Conservation (phyloP, 805 yeast species). For the Metschnikowia proteae region DNA sequence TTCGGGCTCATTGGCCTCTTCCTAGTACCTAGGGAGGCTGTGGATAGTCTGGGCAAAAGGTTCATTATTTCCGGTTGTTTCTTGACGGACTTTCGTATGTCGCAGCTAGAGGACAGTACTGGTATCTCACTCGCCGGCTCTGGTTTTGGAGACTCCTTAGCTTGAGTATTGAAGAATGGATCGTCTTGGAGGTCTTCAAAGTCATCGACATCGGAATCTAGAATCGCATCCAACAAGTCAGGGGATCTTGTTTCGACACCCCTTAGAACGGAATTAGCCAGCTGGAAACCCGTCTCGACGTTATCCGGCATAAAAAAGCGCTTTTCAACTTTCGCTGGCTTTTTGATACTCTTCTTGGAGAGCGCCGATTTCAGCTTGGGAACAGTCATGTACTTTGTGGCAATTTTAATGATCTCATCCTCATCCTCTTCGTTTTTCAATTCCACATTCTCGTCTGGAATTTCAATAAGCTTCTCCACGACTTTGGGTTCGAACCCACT, state of each 20-base stretch:
- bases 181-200: slow-evolving; percentile 3
- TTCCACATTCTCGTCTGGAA: slow-evolving; percentile 68
- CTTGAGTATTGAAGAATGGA: not conserved
- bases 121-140: too few species aligned
- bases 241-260: not conserved
- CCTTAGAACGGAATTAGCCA: slow-evolving; percentile 46
- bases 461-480: slow-evolving; percentile 51
- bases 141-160: not conserved
- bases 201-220: slow-evolving; percentile 15
- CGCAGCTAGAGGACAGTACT: too few species aligned
- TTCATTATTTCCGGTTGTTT: slow-evolving; percentile 1
- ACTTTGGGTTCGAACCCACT: slow-evolving; percentile 50
- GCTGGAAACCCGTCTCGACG: slow-evolving; percentile 60
- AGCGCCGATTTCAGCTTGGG: slow-evolving; percentile 11
- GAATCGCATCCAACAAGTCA: slow-evolving; percentile 13
- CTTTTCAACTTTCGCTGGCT: slow-evolving; percentile 30
- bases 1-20: not conserved
- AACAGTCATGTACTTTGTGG: slow-evolving; percentile 57
- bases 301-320: slow-evolving; percentile 71
- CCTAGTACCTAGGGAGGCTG: not conserved
- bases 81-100: not conserved
- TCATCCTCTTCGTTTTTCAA: slow-evolving; percentile 53
- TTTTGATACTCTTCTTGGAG: slow-evolving; percentile 13
- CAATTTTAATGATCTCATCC: slow-evolving; percentile 64
- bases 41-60: not conserved